Evolutionary conservation across 257 asterid genomes (phyloP).

Genomic region (Knoxia roxburghii): DNA sequence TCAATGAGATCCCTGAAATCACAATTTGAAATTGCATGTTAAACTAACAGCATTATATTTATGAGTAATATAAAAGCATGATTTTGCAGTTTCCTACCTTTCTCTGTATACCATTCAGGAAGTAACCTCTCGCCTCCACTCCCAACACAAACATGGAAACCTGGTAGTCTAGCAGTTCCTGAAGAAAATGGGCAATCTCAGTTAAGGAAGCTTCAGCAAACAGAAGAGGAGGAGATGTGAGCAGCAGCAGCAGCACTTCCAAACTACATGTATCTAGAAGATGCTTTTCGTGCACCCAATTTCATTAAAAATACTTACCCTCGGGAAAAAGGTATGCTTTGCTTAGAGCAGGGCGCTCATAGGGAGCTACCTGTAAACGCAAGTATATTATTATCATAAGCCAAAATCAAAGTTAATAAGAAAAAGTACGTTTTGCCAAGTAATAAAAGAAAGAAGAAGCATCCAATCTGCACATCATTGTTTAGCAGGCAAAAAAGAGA

Average conservation of each 20-base stretch:
- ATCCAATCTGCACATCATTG: background rate
- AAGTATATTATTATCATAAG: conserved; percentile 1
- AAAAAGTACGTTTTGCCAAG: conserved; percentile 91
- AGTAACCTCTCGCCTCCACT: conserved; percentile 97
- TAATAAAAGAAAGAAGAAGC: conserved; percentile 14
- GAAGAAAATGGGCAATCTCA: conserved; percentile 14
- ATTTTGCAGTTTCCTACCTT: conserved; percentile 38
- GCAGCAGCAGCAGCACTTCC: conserved; percentile 5
- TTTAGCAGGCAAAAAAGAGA: background rate
- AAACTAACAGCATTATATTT: background rate
- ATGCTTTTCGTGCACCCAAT: background rate
- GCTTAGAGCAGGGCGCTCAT: conserved; percentile 98
- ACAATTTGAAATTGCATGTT: conserved; percentile 25
- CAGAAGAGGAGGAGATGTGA: background rate
- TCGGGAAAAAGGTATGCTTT: conserved; percentile 91
- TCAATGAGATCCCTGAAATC: conserved; percentile 70
- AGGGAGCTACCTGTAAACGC: conserved; percentile 85
- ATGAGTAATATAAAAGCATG: background rate
- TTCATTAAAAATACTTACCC: conserved; percentile 52
- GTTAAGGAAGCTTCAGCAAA: conserved; percentile 3
- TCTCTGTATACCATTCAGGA: conserved; percentile 95
- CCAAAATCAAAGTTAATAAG: conserved; percentile 67
- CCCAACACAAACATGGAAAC: conserved; percentile 92
- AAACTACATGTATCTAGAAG: conserved; percentile 46
- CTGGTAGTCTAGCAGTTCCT: conserved; percentile 97